Percentiles rank a stretch among this genome's conserved stretches.
Evolutionary conservation across 108 stramenopile genomes (phyloP).

Genomic region (Pinguiococcus pyrenoidosus): DNA sequence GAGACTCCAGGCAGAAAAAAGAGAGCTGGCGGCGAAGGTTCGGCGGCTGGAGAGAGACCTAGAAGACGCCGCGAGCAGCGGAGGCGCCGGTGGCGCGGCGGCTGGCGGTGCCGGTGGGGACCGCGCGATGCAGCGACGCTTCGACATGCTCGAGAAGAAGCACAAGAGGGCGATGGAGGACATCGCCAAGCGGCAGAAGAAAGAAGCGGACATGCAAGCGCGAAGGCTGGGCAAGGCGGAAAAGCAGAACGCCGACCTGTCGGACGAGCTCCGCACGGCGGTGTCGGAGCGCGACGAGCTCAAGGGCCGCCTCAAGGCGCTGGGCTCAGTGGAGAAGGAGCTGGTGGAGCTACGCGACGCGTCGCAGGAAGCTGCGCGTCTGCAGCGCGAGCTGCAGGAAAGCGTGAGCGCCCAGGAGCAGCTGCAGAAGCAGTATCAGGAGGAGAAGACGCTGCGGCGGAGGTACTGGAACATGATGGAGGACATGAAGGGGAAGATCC

Average conservation of each 20-base stretch:
- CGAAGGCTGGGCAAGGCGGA: not conserved
- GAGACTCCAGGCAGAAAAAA: not conserved
- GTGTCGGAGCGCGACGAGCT: conserved; percentile 9
- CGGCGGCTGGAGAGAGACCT: not conserved
- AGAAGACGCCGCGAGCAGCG: not conserved
- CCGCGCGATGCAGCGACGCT: not conserved
- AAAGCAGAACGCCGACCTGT: not conserved
- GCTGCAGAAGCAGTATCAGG: conserved; percentile 5
- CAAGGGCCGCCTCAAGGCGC: not conserved
- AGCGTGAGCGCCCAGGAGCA: not conserved
- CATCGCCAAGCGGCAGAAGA: not conserved
- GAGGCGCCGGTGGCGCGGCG: not conserved
- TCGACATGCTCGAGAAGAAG: not conserved
- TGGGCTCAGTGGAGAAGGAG: conserved; percentile 29
- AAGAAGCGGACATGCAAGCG: not conserved
- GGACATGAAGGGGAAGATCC: conserved; percentile 55
- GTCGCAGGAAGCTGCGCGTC: conserved; percentile 8
- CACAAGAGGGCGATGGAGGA: not conserved
- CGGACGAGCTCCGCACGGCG: not conserved
- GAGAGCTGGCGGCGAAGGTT: not conserved
- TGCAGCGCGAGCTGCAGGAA: conserved; percentile 17
- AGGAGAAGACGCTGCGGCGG: conserved; percentile 31
- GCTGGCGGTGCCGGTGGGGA: not conserved
- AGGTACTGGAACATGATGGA: conserved; percentile 54
- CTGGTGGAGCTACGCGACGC: conserved; percentile 14